Evolutionary conservation across 2,329 filamentous ascomycete species (phyloP), one percentile per base, ranked within the genome.

Genomic region (Diaporthe amygdali): DNA sequence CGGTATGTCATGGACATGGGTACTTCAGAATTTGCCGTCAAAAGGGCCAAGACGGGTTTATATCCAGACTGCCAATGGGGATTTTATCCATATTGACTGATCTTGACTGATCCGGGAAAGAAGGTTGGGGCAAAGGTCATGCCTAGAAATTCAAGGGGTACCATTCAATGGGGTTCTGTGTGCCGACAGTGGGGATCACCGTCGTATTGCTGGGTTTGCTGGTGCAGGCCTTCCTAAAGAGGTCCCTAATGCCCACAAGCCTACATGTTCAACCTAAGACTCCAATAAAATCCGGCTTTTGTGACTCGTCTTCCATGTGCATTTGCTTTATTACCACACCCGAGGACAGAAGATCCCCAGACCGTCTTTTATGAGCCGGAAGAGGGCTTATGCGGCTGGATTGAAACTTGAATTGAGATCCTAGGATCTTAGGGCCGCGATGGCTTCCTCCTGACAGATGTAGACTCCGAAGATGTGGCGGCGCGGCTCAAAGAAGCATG

Each of bases 21-120:
- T 47, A 6, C 56, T 63, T 63, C 17, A 46, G 41, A 17, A 63
- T 63, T 47, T 63, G 56, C 56, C 56, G 56, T 34, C 20, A 34
- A 20, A 41, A 30, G 5, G 10, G 56, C 56, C 56, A 63, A 63
- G 56, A 63, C 56, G 56, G 56, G 56, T 63, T 32, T 63, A n/a
- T 47, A 27, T 34, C 22, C 27, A 47, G 25, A 63, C 56, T 63
- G 34, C 56, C 56, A 61, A 46, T 61, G 44, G 56, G 59, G 30
- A 20, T 63, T 63, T 63, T 63, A 63, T 63, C 59, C 59, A 63
- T 47, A 63, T 63, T 63, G 41, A 12, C 25, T 63, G 41, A 12
- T 17, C 15, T 46, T 44, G 37, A 25, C 20, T 30, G 56, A 63
- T 32, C 56, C 56, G 39, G 56, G 39, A 46, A 46, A 46, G 54